Base-by-base conservation (phyloP, 2,329 filamentous ascomycete genomes). In the Graphilbum sp. region DNA sequence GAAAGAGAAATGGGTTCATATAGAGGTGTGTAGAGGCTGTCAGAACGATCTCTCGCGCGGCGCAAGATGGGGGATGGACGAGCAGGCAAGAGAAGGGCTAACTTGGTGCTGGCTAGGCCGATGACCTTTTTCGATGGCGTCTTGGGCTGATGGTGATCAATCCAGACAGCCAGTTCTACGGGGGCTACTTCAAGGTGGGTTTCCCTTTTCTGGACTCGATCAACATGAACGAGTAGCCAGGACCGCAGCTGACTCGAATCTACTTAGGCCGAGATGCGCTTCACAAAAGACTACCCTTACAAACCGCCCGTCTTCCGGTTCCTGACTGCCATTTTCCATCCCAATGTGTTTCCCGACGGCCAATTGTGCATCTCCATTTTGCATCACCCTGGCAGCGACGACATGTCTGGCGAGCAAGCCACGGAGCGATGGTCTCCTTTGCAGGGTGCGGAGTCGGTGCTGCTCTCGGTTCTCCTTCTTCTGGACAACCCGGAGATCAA, bases 321-420 rank as follows among this genome's bases (percentile, higher is more conserved):
- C 61, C 56, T 75, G 16, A 61, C 64, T 18, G 75, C 81, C 15
- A 78, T 96, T 45, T 85, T 75, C 61, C 88, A 98, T 56, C 88
- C 88, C 3, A 98, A 98, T 56, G 78, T 98, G 52, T 96, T 96
- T 61, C 62, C 75, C 6, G 83, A 95, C 55, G 88, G 88, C 50
- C 79, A 79, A 47, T 71, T 96, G 33, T 96, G 90, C 64, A 96
- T 98, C 55, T 95, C 87, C 34, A 98, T 98, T 51, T 75, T 98
- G 11, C 88, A 98, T 58, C 72, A 75, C 16, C 86, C 90, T 0
- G 90, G 90, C 47, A 85, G 95, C 43, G 88, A 96, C 53, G 74
- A 81, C 48, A 88, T 87, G 66, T 94, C 87, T 0, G 90, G 90
- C 43, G 88, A 96, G 59, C 61, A 72, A 30, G 88, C 90, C 7